Evolutionary conservation across 495 filamentous ascomycete species (phyloP).

Genomic region (Penicillium soppii): DNA sequence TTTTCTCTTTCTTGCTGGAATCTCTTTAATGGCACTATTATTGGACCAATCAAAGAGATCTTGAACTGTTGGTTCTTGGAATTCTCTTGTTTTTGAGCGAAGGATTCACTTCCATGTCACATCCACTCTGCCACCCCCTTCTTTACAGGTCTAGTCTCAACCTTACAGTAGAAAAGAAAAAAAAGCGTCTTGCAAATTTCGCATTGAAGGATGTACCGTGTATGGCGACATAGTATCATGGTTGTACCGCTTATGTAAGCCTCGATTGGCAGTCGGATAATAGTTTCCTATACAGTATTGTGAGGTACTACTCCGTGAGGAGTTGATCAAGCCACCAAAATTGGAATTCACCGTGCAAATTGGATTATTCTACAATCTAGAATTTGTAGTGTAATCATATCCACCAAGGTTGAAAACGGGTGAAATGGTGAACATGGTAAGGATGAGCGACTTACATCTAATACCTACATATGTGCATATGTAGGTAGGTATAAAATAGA

Average conservation of each 20-base stretch:
- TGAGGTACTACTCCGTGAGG: too few relatives aligned
- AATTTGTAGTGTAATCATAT: not conserved
- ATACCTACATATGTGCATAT: too few relatives aligned
- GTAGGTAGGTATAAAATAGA: not conserved
- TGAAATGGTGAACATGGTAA: too few relatives aligned
- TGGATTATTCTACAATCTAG: not conserved
- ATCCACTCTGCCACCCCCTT: constrained; percentile 5
- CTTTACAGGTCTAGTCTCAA: not conserved
- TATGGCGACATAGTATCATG: not conserved
- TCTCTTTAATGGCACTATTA: too few relatives aligned
- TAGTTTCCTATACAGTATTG: too few relatives aligned
- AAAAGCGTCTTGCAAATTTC: too few relatives aligned
- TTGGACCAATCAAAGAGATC: not conserved
- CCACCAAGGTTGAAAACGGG: too few relatives aligned
- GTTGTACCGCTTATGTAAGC: not conserved
- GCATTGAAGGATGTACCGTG: too few relatives aligned
- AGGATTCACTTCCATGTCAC: constrained; percentile 2
- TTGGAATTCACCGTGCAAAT: not conserved
- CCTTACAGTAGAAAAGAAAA: too few relatives aligned
- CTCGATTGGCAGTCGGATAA: not conserved
- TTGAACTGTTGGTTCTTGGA: constrained; percentile 3
- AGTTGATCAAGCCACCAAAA: not conserved
- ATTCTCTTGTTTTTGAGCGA: not conserved
- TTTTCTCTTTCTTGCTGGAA: too few relatives aligned
- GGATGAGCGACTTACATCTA: too few relatives aligned